A percentile compares a stretch with the other conserved stretches of the same genome.
Conservation (phyloP, 768 basidiomycete genomes). For the Fomitopsis pulvina region DNA sequence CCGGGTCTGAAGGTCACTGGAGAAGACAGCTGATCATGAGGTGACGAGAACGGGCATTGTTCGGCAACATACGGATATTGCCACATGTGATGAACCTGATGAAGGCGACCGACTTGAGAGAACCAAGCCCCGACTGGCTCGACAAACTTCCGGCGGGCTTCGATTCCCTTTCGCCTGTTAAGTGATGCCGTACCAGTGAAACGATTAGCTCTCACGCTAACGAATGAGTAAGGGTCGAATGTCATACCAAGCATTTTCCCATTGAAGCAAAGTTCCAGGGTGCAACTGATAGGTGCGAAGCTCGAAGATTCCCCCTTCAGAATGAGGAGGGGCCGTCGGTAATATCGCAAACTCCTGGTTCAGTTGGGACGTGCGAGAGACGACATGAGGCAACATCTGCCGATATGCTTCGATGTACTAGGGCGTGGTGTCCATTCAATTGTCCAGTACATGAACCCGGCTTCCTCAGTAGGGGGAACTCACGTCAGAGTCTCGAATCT, state of each 20-base stretch:
- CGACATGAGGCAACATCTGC: conserved; percentile 71
- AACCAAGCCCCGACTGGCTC: conserved; percentile 91
- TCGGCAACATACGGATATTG: conserved; percentile 68
- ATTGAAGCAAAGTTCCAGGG: conserved; percentile 88
- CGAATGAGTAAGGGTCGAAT: neutral
- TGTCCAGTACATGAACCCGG: neutral
- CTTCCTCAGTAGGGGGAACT: conserved; percentile 10
- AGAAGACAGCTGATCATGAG: conserved; percentile 9
- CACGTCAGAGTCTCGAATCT: conserved; percentile 64
- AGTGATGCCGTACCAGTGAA: conserved; percentile 4
- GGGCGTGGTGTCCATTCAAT: conserved; percentile 5
- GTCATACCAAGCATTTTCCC: conserved; percentile 86
- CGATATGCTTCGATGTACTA: conserved; percentile 66
- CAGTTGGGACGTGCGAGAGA: conserved; percentile 68
- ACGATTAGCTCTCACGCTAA: neutral
- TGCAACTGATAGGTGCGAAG: conserved; percentile 82
- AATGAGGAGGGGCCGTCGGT: conserved; percentile 81
- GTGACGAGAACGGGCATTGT: conserved; percentile 3
- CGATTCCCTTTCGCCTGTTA: conserved; percentile 83
- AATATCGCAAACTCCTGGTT: conserved; percentile 95
- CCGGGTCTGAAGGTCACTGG: conserved; percentile 67
- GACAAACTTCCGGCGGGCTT: conserved; percentile 84
- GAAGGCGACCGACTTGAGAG: conserved; percentile 76
- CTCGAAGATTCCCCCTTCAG: conserved; percentile 90
- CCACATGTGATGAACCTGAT: conserved; percentile 96